Evolutionary conservation across 2,329 filamentous ascomycete genomes (phyloP).

Genomic region (Colletotrichum horii): DNA sequence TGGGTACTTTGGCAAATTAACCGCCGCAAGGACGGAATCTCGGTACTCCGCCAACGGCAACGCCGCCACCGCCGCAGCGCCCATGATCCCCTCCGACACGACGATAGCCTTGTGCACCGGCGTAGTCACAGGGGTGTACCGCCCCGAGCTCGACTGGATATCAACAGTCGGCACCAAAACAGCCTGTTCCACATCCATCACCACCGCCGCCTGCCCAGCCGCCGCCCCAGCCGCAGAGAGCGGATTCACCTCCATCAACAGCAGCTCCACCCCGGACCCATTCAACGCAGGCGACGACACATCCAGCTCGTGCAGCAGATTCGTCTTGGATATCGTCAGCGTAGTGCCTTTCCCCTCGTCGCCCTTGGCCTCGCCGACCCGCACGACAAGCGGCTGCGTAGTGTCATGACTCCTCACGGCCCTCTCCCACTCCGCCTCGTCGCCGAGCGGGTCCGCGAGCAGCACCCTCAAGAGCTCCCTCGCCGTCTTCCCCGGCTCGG

Average conservation of each 20-base stretch:
- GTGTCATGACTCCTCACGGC: conserved; percentile 58
- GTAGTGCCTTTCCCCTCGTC: not conserved
- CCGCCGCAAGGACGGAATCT: conserved; percentile 56
- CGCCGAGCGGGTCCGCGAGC: conserved; percentile 71
- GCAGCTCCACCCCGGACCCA: conserved; percentile 67
- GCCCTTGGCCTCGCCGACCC: conserved; percentile 31
- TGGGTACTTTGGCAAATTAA: conserved; percentile 59
- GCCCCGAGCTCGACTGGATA: conserved; percentile 69
- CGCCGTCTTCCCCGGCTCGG: conserved; percentile 50
- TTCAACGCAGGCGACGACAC: conserved; percentile 68
- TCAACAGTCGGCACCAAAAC: conserved; percentile 79
- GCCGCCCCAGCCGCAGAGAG: conserved; percentile 43
- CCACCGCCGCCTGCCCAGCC: conserved; percentile 38
- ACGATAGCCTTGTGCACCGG: conserved; percentile 85
- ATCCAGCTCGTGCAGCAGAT: conserved; percentile 61
- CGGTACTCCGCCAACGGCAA: conserved; percentile 43
- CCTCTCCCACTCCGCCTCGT: conserved; percentile 70
- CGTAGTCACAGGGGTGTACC: conserved; percentile 72
- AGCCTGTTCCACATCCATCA: conserved; percentile 60
- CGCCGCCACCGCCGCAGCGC: conserved; percentile 60
- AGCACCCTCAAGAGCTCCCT: conserved; percentile 72
- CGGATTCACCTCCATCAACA: conserved; percentile 58
- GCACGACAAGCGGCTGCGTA: conserved; percentile 66
- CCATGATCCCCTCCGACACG: conserved; percentile 74
- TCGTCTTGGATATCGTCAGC: conserved; percentile 27